A percentile compares a stretch with the other conserved stretches of the same genome.
Conservation (phyloP, 495 filamentous ascomycete species). For the Annulohypoxylon bovei region DNA sequence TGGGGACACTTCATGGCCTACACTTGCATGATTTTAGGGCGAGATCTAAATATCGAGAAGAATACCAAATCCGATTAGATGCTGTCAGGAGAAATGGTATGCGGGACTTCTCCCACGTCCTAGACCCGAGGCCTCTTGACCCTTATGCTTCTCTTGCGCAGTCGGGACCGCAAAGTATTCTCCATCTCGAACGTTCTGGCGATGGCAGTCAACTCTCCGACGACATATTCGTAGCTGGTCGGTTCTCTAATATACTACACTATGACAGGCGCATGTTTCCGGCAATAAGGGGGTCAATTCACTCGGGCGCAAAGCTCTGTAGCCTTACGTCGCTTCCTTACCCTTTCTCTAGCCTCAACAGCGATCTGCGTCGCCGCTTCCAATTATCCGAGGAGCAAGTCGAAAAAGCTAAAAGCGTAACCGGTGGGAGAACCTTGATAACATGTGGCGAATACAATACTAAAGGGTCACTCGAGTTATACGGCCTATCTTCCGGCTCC, state of each 20-base stretch:
- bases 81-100: constrained; percentile 40
- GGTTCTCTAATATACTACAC: constrained; percentile 88
- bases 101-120: constrained; percentile 48
- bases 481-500: constrained; percentile 63
- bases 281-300: constrained; percentile 75
- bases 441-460: constrained; percentile 96
- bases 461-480: constrained; percentile 90
- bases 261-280: constrained; percentile 92
- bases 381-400: constrained; percentile 63
- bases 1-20: constrained; percentile 83
- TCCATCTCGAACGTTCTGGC: constrained; percentile 72
- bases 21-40: constrained; percentile 84
- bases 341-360: constrained; percentile 66
- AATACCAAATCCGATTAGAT: constrained; percentile 49
- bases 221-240: constrained; percentile 83
- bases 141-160: constrained; percentile 80
- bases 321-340: constrained; percentile 78
- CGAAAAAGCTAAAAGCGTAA: constrained; percentile 57
- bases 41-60: constrained; percentile 34
- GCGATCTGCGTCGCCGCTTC: constrained; percentile 63
- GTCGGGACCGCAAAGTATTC: constrained; percentile 81
- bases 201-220: constrained; percentile 62
- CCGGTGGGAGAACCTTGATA: constrained; percentile 71
- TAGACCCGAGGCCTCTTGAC: constrained; percentile 54
- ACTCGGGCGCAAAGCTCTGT: constrained; percentile 85